These are phyloP conservation scores for Arthrinium phaeospermum DNA, from an alignment of 2,329 filamentous ascomycete genomes.

Conservation along the genomic window DNA sequence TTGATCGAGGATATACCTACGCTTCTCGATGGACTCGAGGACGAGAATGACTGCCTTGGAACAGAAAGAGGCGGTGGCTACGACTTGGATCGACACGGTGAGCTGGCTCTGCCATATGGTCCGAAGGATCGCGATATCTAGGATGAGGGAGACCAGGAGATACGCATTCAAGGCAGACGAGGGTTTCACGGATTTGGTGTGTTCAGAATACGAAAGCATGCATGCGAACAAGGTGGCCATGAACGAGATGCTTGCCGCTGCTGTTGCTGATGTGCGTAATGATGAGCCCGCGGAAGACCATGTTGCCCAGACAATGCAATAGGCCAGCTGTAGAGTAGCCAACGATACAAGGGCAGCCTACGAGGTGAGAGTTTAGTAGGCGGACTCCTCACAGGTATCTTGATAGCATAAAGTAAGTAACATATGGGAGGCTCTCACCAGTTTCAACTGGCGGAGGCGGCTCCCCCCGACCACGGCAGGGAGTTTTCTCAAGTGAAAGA, in stretches of 20 bases:
- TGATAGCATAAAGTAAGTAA: neutral
- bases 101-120: conserved; percentile 41
- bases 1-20: conserved; percentile 36
- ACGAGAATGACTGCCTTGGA: conserved; percentile 44
- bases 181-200: conserved; percentile 39
- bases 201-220: conserved; percentile 39
- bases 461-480: conserved; percentile 34
- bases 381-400: neutral
- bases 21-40: conserved; percentile 48
- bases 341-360: conserved; percentile 35
- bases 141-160: conserved; percentile 40
- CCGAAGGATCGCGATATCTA: conserved; percentile 42
- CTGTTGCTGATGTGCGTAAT: conserved; percentile 36
- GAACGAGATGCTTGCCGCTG: conserved; percentile 40
- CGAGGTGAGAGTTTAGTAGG: neutral
- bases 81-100: conserved; percentile 34
- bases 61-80: conserved; percentile 43
- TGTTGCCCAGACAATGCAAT: conserved; percentile 41
- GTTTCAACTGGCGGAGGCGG: conserved; percentile 35
- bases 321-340: conserved; percentile 40
- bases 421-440: conserved; percentile 30
- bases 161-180: conserved; percentile 42
- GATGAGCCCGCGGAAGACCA: conserved; percentile 25
- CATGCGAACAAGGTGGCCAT: conserved; percentile 40
- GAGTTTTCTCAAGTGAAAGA: conserved; percentile 34